These are phyloP conservation scores for Wickerhamiella kazuoi DNA, from an alignment of 805 yeast genomes.

Conservation along the genomic window DNA sequence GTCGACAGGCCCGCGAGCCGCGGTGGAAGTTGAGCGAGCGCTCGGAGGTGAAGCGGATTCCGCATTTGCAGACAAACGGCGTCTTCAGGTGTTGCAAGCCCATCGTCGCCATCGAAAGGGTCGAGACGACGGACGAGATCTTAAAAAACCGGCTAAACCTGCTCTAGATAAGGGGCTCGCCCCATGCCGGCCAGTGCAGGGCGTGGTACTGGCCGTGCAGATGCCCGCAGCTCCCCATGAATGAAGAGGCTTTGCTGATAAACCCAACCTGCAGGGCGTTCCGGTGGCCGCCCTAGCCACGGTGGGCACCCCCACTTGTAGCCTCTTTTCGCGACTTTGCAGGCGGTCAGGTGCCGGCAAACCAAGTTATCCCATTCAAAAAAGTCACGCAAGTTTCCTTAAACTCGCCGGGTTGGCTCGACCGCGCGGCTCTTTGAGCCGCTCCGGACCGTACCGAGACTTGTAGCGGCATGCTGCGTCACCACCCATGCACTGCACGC, in stretches of 20 bases:
- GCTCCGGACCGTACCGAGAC: background rate
- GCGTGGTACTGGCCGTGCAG: too few species aligned
- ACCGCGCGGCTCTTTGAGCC: too few species aligned
- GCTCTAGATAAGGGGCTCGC: too few species aligned
- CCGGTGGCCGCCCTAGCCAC: background rate
- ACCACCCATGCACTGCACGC: background rate
- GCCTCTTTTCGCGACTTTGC: background rate
- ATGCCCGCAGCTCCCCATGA: too few species aligned
- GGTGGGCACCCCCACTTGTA: background rate
- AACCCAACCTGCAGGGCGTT: too few species aligned
- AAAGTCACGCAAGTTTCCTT: too few species aligned
- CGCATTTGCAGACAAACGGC: conserved; percentile 3
- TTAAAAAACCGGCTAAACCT: too few species aligned
- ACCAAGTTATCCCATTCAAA: too few species aligned
- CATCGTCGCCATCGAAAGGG: background rate
- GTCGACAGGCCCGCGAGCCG: conserved; percentile 5
- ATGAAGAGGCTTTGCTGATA: too few species aligned
- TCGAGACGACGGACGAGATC: too few species aligned
- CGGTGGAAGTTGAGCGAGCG: conserved; percentile 5
- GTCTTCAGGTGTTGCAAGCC: background rate
- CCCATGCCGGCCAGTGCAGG: too few species aligned
- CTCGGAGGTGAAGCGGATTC: conserved; percentile 4
- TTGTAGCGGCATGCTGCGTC: background rate
- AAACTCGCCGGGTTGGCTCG: too few species aligned
- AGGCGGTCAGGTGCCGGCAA: background rate